A percentile compares a stretch with the other conserved stretches of the same genome.
Evolutionary conservation across 2,329 filamentous ascomycete genomes (phyloP).

Genomic region (Ophiostoma sp.): DNA sequence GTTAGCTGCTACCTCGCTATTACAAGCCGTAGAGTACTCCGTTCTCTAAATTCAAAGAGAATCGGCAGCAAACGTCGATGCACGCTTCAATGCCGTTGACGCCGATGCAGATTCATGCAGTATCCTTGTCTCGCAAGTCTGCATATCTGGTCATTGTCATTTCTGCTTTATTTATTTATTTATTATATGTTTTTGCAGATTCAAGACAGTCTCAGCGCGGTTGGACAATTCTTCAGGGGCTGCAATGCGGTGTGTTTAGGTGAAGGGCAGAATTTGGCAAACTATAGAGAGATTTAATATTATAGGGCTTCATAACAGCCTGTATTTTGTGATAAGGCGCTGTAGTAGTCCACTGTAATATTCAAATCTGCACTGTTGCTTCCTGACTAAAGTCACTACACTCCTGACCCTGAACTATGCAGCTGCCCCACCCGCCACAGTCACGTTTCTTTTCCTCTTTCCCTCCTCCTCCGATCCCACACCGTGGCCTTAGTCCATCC

Average conservation of each 20-base stretch:
- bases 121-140: not conserved
- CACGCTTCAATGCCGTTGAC: not conserved
- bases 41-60: not conserved
- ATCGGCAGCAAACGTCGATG: not conserved
- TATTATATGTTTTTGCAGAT: not conserved
- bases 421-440: not conserved
- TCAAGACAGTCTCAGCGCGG: constrained; percentile 1
- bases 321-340: not conserved
- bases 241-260: not conserved
- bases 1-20: not conserved
- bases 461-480: not conserved
- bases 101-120: not conserved
- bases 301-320: not conserved
- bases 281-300: not conserved
- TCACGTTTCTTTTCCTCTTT: not conserved
- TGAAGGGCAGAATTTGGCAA: not conserved
- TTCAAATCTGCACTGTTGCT: not conserved
- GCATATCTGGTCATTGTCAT: not conserved
- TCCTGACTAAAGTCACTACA: not conserved
- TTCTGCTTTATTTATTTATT: not conserved
- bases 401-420: not conserved
- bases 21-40: not conserved
- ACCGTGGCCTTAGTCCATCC: not conserved
- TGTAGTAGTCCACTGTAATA: not conserved
- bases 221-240: constrained; percentile 1